Conservation (phyloP, 2,329 filamentous ascomycete genomes). For the Paecilomyces variotii region DNA sequence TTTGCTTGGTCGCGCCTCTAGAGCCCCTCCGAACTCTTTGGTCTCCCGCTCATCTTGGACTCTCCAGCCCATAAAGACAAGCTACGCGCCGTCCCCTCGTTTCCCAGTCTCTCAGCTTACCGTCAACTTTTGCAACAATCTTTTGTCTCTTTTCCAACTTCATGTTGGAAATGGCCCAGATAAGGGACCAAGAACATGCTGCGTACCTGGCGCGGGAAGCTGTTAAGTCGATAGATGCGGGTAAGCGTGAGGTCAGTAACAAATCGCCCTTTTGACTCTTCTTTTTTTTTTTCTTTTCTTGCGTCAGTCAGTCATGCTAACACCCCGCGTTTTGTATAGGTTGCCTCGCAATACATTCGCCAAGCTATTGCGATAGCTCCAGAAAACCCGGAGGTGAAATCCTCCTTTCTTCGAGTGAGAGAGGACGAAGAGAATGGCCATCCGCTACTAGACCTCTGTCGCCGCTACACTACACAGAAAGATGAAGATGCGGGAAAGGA, state of each 20-base stretch:
- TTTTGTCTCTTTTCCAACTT: background rate
- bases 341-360: conserved; percentile 40
- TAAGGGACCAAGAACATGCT: conserved; percentile 39
- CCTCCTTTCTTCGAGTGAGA: conserved; percentile 38
- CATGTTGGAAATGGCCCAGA: conserved; percentile 30
- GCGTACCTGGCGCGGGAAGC: conserved; percentile 39
- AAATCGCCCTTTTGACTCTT: conserved; percentile 1
- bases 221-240: conserved; percentile 38
- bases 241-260: conserved; percentile 36
- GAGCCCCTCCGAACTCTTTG: background rate
- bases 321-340: conserved; percentile 19
- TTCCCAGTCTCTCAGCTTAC: background rate
- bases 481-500: conserved; percentile 39
- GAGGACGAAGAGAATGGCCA: conserved; percentile 35
- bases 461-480: conserved; percentile 32
- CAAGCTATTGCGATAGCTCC: conserved; percentile 42
- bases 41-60: background rate
- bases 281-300: conserved; percentile 1
- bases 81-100: background rate
- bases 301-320: background rate
- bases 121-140: background rate
- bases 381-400: conserved; percentile 37
- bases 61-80: background rate
- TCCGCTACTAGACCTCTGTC: conserved; percentile 37
- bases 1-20: background rate